Evolutionary conservation across 2,329 filamentous ascomycete species (phyloP).

Genomic region (Ophiostoma montium): DNA sequence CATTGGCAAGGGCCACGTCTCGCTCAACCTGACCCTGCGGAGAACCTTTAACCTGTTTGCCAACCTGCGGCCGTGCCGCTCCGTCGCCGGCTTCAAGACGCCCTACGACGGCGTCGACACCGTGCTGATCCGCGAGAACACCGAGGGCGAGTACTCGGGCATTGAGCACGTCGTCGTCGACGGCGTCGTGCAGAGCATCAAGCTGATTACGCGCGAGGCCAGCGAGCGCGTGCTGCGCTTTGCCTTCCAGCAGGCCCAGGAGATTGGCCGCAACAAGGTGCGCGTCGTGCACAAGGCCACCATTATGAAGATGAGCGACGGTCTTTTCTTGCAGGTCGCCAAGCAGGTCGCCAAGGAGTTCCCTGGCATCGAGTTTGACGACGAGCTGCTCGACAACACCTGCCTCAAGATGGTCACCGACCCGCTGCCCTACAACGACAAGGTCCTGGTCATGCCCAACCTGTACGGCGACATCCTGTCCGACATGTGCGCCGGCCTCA

Average conservation of each 20-base stretch:
- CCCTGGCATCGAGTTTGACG: slow-evolving; percentile 90
- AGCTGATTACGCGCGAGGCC: slow-evolving; percentile 93
- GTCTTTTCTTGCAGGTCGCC: slow-evolving; percentile 86
- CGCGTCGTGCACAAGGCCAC: slow-evolving; percentile 98
- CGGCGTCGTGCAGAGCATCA: slow-evolving; percentile 97
- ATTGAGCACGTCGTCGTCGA: slow-evolving; percentile 98
- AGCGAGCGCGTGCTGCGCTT: slow-evolving; percentile 92
- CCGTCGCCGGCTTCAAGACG: slow-evolving; percentile 94
- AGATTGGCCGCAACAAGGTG: slow-evolving; percentile 90
- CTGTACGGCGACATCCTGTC: slow-evolving; percentile 98
- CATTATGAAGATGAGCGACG: slow-evolving; percentile 99
- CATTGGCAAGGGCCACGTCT: slow-evolving; percentile 97
- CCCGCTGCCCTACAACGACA: slow-evolving; percentile 94
- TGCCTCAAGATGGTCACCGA: slow-evolving; percentile 98
- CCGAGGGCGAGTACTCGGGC: slow-evolving; percentile 97
- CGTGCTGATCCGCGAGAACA: slow-evolving; percentile 97
- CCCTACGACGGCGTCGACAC: slow-evolving; percentile 96
- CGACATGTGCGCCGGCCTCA: slow-evolving; percentile 97
- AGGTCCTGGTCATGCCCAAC: slow-evolving; percentile 97
- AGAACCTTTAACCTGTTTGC: slow-evolving; percentile 99
- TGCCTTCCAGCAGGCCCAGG: slow-evolving; percentile 94
- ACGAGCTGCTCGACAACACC: slow-evolving; percentile 96
- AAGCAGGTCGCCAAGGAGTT: slow-evolving; percentile 85
- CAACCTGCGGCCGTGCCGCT: slow-evolving; percentile 96
- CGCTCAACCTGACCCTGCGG: slow-evolving; percentile 94